Conservation (phyloP, 2,329 filamentous ascomycete species). For the Teratosphaeria nubilosa region DNA sequence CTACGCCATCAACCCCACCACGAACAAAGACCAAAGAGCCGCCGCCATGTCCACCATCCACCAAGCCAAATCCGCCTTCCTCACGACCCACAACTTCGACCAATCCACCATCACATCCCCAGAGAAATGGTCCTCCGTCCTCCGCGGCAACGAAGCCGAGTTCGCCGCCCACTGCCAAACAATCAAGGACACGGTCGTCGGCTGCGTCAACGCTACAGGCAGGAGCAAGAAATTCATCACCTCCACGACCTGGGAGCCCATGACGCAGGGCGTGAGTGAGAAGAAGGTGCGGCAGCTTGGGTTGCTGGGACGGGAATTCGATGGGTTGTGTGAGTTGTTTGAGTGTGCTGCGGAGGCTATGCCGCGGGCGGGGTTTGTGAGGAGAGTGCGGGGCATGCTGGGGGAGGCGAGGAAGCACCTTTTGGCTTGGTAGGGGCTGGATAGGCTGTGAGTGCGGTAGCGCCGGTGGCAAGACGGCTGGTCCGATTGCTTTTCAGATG, state of each 20-base stretch:
- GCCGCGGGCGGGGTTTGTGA: background rate
- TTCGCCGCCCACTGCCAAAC: background rate
- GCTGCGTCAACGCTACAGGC: background rate
- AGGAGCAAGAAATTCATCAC: too few relatives aligned
- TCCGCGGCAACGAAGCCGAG: background rate
- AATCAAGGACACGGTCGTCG: background rate
- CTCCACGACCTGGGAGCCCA: background rate
- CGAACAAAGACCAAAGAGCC: background rate
- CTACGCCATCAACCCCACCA: background rate
- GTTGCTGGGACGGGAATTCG: background rate
- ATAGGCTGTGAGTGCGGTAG: background rate
- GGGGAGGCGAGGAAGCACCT: background rate
- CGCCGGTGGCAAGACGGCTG: background rate
- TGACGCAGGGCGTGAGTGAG: background rate
- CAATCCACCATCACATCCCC: background rate
- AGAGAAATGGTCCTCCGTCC: background rate
- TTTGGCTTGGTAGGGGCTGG: background rate
- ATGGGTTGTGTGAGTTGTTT: background rate
- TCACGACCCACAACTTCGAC: background rate
- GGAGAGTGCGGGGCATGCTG: background rate
- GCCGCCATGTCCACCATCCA: background rate
- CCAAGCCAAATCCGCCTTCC: background rate
- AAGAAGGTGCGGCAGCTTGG: background rate
- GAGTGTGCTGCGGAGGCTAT: background rate
- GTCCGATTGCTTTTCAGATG: background rate